These are phyloP conservation scores for Nakazawaea ernobii DNA, from an alignment of 805 yeast genomes.

Conservation along the genomic window DNA sequence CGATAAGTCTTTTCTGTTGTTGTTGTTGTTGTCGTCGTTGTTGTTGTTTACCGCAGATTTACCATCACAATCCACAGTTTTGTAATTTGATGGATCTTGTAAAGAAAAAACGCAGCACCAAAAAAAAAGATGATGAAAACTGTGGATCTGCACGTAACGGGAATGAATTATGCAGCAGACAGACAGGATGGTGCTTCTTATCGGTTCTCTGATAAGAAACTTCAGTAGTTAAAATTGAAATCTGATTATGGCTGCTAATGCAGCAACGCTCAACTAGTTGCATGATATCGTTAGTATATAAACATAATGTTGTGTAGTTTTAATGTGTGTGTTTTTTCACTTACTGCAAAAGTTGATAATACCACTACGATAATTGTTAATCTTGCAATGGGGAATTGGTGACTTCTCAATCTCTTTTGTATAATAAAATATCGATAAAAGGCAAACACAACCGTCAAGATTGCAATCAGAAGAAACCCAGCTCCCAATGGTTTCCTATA, in stretches of 20 bases:
- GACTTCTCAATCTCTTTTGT: constrained; percentile 31
- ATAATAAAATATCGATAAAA: constrained; percentile 38
- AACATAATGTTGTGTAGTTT: neutral
- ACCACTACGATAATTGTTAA: constrained; percentile 29
- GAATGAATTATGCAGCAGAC: too few species aligned
- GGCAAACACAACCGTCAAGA: constrained; percentile 38
- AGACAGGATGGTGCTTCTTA: too few species aligned
- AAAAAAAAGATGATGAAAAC: too few species aligned
- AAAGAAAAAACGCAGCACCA: too few species aligned
- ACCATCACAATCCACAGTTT: too few species aligned
- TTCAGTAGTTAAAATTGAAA: too few species aligned
- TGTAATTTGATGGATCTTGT: too few species aligned
- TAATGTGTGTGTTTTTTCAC: constrained; percentile 13
- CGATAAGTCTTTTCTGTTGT: too few species aligned
- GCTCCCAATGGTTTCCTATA: constrained; percentile 21
- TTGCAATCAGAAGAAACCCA: constrained; percentile 35
- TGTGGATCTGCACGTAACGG: too few species aligned
- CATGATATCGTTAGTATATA: neutral
- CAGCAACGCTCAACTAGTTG: constrained; percentile 2
- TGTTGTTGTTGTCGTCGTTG: too few species aligned
- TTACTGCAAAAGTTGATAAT: constrained; percentile 28
- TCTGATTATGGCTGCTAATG: constrained; percentile 2
- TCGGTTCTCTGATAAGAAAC: too few species aligned
- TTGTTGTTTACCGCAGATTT: too few species aligned
- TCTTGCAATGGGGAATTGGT: constrained; percentile 40